Evolutionary conservation across 495 filamentous ascomycete genomes (phyloP).

Genomic region (Penicillium paradoxum): DNA sequence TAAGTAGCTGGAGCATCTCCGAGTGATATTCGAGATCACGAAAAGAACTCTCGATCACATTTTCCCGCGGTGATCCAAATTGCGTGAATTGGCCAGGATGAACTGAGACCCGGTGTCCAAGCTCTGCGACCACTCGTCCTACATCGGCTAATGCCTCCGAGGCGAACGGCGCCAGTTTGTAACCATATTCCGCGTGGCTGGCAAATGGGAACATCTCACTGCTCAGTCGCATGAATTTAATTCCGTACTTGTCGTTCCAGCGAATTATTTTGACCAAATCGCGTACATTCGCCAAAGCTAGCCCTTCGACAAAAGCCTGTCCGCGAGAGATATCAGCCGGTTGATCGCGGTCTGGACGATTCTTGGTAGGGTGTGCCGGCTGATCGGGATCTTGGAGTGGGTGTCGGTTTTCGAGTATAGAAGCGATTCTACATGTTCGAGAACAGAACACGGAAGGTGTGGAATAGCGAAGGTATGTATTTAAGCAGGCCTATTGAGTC

Average conservation of each 20-base stretch:
- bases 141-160: conserved; percentile 69
- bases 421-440: conserved; percentile 84
- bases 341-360: conserved; percentile 69
- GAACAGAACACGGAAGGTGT: conserved; percentile 88
- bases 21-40: conserved; percentile 88
- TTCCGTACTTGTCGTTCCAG: conserved; percentile 92
- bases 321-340: conserved; percentile 59
- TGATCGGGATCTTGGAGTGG: conserved; percentile 68
- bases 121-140: conserved; percentile 70
- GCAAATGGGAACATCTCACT: conserved; percentile 98
- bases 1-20: conserved; percentile 75
- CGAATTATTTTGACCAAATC: conserved; percentile 81
- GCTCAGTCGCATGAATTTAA: conserved; percentile 87
- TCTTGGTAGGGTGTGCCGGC: conserved; percentile 75
- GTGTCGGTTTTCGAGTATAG: conserved; percentile 83
- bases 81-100: conserved; percentile 96
- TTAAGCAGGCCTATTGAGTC: conserved; percentile 67
- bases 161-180: conserved; percentile 82
- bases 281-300: conserved; percentile 76
- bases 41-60: conserved; percentile 69
- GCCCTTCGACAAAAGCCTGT: conserved; percentile 64
- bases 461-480: conserved; percentile 84
- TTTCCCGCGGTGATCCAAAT: conserved; percentile 68
- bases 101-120: conserved; percentile 81
- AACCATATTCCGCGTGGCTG: conserved; percentile 80